Percentiles rank a stretch among this genome's conserved stretches.
These are phyloP conservation scores for Trichoderma reesei DNA, from an alignment of 495 filamentous ascomycete species.

Conservation along the genomic window DNA sequence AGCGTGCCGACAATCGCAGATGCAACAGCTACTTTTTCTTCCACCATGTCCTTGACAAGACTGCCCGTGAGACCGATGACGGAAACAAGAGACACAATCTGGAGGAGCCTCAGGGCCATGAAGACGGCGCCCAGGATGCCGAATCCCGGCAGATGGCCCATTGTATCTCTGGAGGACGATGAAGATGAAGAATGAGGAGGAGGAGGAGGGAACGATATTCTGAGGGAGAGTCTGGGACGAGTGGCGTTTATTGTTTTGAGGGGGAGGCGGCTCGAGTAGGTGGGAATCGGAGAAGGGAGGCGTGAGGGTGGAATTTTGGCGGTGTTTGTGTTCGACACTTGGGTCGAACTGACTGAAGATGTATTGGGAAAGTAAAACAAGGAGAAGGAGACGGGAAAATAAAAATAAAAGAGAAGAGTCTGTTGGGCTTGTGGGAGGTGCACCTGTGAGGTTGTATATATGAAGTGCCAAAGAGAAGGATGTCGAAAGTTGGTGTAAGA, in stretches of 20 bases:
- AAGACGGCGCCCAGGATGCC: slow-evolving; percentile 76
- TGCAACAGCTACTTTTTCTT: slow-evolving; percentile 50
- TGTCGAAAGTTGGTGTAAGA: slow-evolving; percentile 16
- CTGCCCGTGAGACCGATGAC: slow-evolving; percentile 75
- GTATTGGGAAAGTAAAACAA: neutral
- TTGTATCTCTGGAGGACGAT: too few relatives aligned
- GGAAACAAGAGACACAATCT: slow-evolving; percentile 61
- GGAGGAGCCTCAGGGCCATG: slow-evolving; percentile 58
- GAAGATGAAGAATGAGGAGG: too few relatives aligned
- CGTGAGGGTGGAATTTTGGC: slow-evolving; percentile 15
- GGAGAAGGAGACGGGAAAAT: neutral
- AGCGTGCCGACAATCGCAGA: slow-evolving; percentile 68
- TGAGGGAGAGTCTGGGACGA: slow-evolving; percentile 25
- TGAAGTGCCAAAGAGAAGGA: slow-evolving; percentile 16
- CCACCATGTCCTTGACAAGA: slow-evolving; percentile 73
- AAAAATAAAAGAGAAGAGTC: neutral
- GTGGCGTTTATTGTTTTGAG: slow-evolving; percentile 20
- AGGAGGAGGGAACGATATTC: too few relatives aligned
- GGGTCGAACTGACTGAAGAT: too few relatives aligned
- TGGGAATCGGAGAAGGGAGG: slow-evolving; percentile 21
- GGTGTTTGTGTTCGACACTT: slow-evolving; percentile 20
- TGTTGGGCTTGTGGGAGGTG: slow-evolving; percentile 14
- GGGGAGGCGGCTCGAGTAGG: slow-evolving; percentile 20
- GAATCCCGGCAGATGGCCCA: slow-evolving; percentile 55
- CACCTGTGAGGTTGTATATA: slow-evolving; percentile 11